Percentiles rank a stretch among this genome's conserved stretches.
Conservation (phyloP, 1,284 basidiomycete species). For the Fereydounia khargensis region DNA sequence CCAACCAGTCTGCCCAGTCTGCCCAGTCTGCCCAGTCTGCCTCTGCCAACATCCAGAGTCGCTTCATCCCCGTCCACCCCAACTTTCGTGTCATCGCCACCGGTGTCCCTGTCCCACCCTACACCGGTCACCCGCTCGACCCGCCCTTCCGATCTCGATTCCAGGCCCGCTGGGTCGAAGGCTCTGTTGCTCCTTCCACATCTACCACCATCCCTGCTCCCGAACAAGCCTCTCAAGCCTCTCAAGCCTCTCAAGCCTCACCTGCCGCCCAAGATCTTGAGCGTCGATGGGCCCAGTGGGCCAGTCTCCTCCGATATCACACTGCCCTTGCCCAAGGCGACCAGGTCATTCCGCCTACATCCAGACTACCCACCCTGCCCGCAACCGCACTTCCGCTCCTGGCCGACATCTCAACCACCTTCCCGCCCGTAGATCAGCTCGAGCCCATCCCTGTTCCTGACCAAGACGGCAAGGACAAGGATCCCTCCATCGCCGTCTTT, state of each 20-base stretch:
- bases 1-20: too few species aligned
- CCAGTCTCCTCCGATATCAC: conserved; percentile 42
- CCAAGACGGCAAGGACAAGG: not conserved
- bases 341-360: conserved; percentile 46
- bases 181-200: conserved; percentile 41
- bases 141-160: conserved; percentile 59
- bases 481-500: not conserved
- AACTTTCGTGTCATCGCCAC: conserved; percentile 58
- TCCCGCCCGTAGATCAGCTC: conserved; percentile 34
- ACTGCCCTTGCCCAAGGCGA: conserved; percentile 35
- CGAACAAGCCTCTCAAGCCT: conserved; percentile 6
- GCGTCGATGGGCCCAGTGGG: conserved; percentile 39
- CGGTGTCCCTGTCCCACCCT: conserved; percentile 56
- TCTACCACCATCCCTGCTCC: conserved; percentile 19
- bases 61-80: conserved; percentile 56
- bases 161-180: conserved; percentile 56
- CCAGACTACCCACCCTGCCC: conserved; percentile 48
- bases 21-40: not conserved
- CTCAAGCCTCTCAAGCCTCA: not conserved
- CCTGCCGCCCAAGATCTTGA: conserved; percentile 27
- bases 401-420: conserved; percentile 38
- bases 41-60: conserved; percentile 3
- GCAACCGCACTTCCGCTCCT: conserved; percentile 46
- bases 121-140: conserved; percentile 57
- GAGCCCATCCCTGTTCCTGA: conserved; percentile 2